A percentile compares a stretch with the other conserved stretches of the same genome.
Evolutionary conservation across 78 protist genomes (phyloP).

Genomic region (Dictyostelium purpureum): DNA sequence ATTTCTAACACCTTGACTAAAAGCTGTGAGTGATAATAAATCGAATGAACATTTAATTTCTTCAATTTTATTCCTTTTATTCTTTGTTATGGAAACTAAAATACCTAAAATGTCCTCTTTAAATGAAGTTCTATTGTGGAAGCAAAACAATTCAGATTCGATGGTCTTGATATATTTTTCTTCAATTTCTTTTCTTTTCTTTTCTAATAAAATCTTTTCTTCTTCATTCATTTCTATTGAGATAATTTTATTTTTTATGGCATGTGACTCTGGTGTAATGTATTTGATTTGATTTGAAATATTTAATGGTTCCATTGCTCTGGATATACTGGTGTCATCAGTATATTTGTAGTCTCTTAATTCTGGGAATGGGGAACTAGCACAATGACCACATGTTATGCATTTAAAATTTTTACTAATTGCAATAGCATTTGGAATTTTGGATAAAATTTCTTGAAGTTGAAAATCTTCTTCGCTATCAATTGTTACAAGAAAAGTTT

Average conservation of each 20-base stretch:
- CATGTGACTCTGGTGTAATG: too few species aligned
- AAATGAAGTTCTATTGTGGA: constrained; percentile 35
- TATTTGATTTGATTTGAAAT: too few species aligned
- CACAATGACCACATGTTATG: constrained; percentile 31
- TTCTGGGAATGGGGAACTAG: constrained; percentile 41
- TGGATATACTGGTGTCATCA: not conserved
- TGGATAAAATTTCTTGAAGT: constrained; percentile 38
- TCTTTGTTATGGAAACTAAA: constrained; percentile 16
- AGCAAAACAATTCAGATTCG: constrained; percentile 51
- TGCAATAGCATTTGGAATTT: constrained; percentile 74
- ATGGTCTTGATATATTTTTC: constrained; percentile 31
- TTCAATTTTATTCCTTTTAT: constrained; percentile 17
- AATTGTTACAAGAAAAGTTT: constrained; percentile 52
- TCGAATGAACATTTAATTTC: constrained; percentile 52
- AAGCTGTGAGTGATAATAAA: constrained; percentile 34
- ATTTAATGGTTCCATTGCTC: too few species aligned
- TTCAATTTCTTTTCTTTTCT: not conserved
- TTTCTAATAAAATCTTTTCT: not conserved
- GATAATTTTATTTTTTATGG: not conserved
- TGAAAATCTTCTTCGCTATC: constrained; percentile 58
- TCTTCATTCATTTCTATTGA: not conserved
- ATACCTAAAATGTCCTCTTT: constrained; percentile 76
- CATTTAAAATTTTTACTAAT: constrained; percentile 43
- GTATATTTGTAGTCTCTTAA: not conserved
- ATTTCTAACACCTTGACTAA: constrained; percentile 75